Conservation (phyloP, 177 flowering plant species). For the Vitis hybrid region DNA sequence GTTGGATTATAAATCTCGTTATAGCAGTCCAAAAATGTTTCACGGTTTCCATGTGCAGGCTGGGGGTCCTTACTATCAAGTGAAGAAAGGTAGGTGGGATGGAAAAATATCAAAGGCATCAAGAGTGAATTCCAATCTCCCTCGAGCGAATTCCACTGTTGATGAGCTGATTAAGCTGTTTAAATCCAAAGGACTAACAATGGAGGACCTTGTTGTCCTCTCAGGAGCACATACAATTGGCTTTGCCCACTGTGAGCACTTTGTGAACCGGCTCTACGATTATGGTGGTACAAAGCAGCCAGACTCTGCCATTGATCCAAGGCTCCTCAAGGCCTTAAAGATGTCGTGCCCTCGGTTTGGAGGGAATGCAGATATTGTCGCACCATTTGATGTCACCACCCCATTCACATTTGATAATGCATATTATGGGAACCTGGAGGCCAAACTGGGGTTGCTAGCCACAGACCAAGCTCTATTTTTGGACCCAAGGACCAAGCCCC, state of each 20-base stretch:
- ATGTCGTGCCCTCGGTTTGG: conserved; percentile 79
- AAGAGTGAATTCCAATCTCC: conserved; percentile 54
- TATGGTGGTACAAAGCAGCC: conserved; percentile 52
- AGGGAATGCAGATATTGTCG: conserved; percentile 59
- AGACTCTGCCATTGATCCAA: conserved; percentile 66
- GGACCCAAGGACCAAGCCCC: conserved; percentile 66
- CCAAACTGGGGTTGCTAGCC: conserved; percentile 63
- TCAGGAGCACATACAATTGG: conserved; percentile 96
- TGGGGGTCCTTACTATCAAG: conserved; percentile 85
- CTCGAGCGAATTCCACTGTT: conserved; percentile 66
- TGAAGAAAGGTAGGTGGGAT: conserved; percentile 90
- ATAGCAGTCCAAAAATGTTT: not conserved
- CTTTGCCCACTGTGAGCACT: conserved; percentile 72
- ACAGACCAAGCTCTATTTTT: conserved; percentile 68
- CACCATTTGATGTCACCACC: conserved; percentile 81
- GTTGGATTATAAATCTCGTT: too few species aligned
- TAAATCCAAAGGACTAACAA: conserved; percentile 66
- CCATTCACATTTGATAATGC: conserved; percentile 81
- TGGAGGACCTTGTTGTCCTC: conserved; percentile 72
- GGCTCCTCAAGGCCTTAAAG: conserved; percentile 62
- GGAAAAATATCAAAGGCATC: conserved; percentile 68
- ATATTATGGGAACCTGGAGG: conserved; percentile 67
- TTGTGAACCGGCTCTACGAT: conserved; percentile 58
- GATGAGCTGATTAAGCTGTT: conserved; percentile 72
- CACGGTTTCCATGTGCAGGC: conserved; percentile 39